These are phyloP conservation scores for Carnegiea gigantea DNA, from an alignment of 179 eudicot genomes.

Conservation along the genomic window DNA sequence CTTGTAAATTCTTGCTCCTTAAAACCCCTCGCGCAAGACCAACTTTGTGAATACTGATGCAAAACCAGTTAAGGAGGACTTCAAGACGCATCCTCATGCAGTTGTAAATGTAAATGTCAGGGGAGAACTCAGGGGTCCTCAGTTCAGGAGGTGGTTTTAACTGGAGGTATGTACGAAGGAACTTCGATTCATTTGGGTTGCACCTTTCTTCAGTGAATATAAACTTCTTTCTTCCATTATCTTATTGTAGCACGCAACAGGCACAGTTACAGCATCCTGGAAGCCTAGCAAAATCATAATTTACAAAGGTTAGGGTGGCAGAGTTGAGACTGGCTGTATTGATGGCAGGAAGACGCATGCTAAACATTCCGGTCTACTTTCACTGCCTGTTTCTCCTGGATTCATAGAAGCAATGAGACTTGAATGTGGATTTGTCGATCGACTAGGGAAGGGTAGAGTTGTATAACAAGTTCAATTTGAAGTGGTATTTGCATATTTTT, in stretches of 20 bases:
- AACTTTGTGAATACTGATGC: constrained; percentile 73
- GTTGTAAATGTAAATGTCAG: constrained; percentile 69
- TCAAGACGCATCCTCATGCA: constrained; percentile 78
- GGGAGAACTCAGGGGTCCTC: constrained; percentile 96
- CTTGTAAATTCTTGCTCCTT: constrained; percentile 1
- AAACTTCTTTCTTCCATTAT: constrained; percentile 12
- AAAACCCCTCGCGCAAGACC: constrained; percentile 59
- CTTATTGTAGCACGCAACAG: constrained; percentile 77
- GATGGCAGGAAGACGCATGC: constrained; percentile 17
- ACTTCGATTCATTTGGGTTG: constrained; percentile 9
- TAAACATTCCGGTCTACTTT: constrained; percentile 20
- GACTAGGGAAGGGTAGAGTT: constrained; percentile 2
- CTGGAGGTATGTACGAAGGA: constrained; percentile 61
- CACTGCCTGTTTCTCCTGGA: constrained; percentile 56
- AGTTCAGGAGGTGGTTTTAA: constrained; percentile 70
- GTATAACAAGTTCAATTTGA: too few relatives aligned
- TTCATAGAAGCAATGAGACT: constrained; percentile 80
- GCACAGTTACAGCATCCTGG: constrained; percentile 74
- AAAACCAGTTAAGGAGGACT: constrained; percentile 72
- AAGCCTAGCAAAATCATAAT: constrained; percentile 90
- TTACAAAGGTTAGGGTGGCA: constrained; percentile 86
- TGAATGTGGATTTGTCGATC: constrained; percentile 69
- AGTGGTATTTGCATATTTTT: too few relatives aligned
- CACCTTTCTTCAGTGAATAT: constrained; percentile 12
- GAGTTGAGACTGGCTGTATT: constrained; percentile 31